Percentiles rank a stretch among this genome's conserved stretches.
Evolutionary conservation across 2,329 filamentous ascomycete species (phyloP).

Genomic region (Colletotrichum tabaci): DNA sequence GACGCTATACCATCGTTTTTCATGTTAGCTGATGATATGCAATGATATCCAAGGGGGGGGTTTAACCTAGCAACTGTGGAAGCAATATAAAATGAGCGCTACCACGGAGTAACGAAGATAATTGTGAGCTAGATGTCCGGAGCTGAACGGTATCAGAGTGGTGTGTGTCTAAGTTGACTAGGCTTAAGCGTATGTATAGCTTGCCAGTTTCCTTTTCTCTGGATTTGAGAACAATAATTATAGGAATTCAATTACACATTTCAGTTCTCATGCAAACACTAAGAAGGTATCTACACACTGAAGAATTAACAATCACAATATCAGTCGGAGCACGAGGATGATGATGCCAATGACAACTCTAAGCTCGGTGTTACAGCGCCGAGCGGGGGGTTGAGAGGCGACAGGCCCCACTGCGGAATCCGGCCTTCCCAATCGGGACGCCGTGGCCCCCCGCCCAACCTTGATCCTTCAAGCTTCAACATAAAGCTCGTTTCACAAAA

Average conservation of each 20-base stretch:
- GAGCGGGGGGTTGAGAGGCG: background rate
- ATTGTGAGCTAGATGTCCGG: background rate
- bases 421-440: conserved; percentile 21
- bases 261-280: no score
- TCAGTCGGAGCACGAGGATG: no score
- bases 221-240: no score
- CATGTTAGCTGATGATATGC: background rate
- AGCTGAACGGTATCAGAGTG: background rate
- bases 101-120: background rate
- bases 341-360: background rate
- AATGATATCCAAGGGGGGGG: background rate
- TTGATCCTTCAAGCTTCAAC: background rate
- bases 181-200: no score
- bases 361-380: background rate
- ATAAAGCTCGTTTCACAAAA: conserved; percentile 1
- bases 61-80: background rate
- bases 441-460: conserved; percentile 1
- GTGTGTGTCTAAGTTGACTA: background rate
- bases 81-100: background rate
- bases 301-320: no score
- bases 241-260: no score
- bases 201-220: no score
- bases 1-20: conserved; percentile 21
- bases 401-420: background rate
- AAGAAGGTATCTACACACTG: no score